Base-by-base conservation (phyloP, 2,329 filamentous ascomycete genomes). In the Polychaeton citri region DNA sequence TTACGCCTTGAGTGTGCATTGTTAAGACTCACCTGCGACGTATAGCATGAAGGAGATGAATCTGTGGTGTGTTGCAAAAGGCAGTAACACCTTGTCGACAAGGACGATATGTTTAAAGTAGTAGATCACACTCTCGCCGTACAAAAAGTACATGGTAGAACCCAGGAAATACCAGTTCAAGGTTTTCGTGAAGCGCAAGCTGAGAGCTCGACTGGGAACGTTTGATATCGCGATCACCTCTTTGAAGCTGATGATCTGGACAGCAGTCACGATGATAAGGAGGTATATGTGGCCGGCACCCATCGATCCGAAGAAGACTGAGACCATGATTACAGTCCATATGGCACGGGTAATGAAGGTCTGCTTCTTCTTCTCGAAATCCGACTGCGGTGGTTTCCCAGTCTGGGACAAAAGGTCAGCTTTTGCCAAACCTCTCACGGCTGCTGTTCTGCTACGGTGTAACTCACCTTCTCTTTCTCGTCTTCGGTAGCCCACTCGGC, bases 1-100 rank as follows among this genome's bases (percentile, higher is more conserved):
- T 34, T 10, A 37, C 32, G 13, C 8, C 13, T 26, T 26, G 8
- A 8, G 21, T 13, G 21, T 26, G 21, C 8, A 8, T 26, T 26
- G 21, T 26, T 26, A 8, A 26, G 16, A 64, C 79, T 46, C 63
- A 92, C 87, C 90, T 58, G 96, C 88, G 39, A 95, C 81, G 63
- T 98, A 98, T 49, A 98, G 82, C 62, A 92, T 81, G 56, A 98
- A 96, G 68, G 87, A 94, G 60, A 98, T 95, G 68, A 98, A 98
- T 48, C 90, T 76, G 60, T 98, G 90, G 65, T 98, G 90, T 12
- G 88, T 96, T 37, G 90, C 87, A 57, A 98, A 77, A 6, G 90
- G 90, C 39, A 95, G 68, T 42, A 98, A 69, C 32, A 96, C 82
- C 60, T 81, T 84, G 63, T 98, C 90, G 32, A 98, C 87, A 40